Conservation (phyloP, 2,329 filamentous ascomycete genomes). For the Blastomyces silverae region DNA sequence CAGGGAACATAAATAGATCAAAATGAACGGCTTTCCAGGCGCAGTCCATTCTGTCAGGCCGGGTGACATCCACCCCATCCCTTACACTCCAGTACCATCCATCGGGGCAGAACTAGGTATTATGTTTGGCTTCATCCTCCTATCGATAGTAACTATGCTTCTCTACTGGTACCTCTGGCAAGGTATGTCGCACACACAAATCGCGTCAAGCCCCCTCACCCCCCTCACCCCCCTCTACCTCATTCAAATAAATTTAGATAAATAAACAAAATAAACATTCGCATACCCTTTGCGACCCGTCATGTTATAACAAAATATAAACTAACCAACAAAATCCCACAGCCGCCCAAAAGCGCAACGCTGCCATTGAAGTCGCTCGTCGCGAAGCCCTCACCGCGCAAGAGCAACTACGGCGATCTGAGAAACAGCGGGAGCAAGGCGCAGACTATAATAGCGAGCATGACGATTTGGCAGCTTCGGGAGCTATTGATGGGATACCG, state of each 20-base stretch:
- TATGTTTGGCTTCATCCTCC: conserved; percentile 35
- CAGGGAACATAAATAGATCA: background rate
- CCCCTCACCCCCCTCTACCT: background rate
- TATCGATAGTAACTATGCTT: conserved; percentile 25
- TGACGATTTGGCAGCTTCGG: conserved; percentile 2
- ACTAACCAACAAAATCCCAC: background rate
- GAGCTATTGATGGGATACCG: conserved; percentile 5
- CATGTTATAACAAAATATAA: background rate
- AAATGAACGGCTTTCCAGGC: conserved; percentile 12
- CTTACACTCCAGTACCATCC: conserved; percentile 28
- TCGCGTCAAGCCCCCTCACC: background rate
- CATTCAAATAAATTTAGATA: background rate
- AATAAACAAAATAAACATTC: background rate
- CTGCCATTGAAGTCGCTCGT: conserved; percentile 29
- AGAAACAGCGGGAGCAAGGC: conserved; percentile 14
- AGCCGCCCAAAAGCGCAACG: conserved; percentile 26
- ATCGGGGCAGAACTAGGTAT: conserved; percentile 35
- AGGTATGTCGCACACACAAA: background rate
- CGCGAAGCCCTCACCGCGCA: conserved; percentile 28
- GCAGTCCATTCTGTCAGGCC: background rate
- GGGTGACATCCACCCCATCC: conserved; percentile 13
- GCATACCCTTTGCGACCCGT: background rate
- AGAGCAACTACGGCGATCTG: conserved; percentile 11
- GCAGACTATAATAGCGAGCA: background rate
- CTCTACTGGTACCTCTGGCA: conserved; percentile 15